Conservation (phyloP, 2,329 filamentous ascomycete genomes). For the Arthrocladium fulminans region DNA sequence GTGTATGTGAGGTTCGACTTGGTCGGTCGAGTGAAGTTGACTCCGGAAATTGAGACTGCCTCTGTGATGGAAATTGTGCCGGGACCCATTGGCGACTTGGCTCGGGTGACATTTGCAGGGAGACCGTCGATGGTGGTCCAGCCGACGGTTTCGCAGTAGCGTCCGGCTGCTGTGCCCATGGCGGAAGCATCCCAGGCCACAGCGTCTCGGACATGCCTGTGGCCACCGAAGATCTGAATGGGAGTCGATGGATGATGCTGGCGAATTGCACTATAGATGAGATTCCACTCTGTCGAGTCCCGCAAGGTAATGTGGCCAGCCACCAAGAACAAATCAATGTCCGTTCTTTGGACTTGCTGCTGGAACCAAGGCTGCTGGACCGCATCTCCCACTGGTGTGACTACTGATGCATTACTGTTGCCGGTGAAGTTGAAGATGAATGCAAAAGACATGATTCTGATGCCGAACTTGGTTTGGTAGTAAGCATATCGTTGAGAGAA, state of each 20-base stretch:
- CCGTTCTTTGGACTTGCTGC: conserved; percentile 44
- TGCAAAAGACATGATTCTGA: conserved; percentile 47
- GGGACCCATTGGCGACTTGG: conserved; percentile 16
- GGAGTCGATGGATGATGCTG: conserved; percentile 48
- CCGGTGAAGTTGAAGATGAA: conserved; percentile 44
- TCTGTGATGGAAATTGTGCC: conserved; percentile 15
- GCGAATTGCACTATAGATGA: conserved; percentile 52
- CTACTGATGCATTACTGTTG: conserved; percentile 53
- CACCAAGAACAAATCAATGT: conserved; percentile 56
- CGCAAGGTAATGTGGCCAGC: conserved; percentile 56
- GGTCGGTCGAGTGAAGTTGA: conserved; percentile 24
- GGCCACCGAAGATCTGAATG: conserved; percentile 57
- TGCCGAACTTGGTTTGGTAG: conserved; percentile 41
- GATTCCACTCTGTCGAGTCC: conserved; percentile 36
- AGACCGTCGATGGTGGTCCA: conserved; percentile 59
- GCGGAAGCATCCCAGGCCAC: conserved; percentile 53
- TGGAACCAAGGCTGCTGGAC: conserved; percentile 52
- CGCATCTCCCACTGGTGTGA: conserved; percentile 46
- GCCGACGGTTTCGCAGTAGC: conserved; percentile 60
- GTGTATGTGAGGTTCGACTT: conserved; percentile 39
- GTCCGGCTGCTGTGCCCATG: conserved; percentile 54
- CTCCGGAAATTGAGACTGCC: conserved; percentile 12
- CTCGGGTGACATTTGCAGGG: conserved; percentile 28
- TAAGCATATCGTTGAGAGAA: conserved; percentile 37
- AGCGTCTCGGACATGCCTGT: conserved; percentile 58